Evolutionary conservation across 352 stramenopile species (phyloP), one percentile per base, ranked within the genome.

Genomic region (Halophytophthora polymorphica): DNA sequence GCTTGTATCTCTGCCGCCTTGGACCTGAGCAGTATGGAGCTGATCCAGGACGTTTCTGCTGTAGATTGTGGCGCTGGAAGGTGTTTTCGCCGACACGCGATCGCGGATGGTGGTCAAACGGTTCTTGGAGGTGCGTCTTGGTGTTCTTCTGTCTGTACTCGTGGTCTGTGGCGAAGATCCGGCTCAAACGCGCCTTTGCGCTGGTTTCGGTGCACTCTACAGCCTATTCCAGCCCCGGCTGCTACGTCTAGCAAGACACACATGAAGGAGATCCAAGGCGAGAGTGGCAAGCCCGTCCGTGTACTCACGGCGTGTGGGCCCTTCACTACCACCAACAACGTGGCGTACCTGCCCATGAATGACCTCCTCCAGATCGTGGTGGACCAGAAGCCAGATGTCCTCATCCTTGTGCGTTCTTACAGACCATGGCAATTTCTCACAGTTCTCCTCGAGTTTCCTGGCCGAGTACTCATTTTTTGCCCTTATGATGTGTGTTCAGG

Each of bases 321-420:
- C 4, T 99, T 97, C 69, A 98, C 96, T 2, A 98, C 95, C 4
- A 83, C 70, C 17, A 88, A 95, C 62, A 97, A 97, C 65, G 83
- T 98, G 15, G 70, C 96, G 22, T 99, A 98, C 64, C 64, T 96
- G 35, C 96, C 96, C 11, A 73, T 99, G 40, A 82, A 95, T 37
- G 96, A 99, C 74, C 69, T 98, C 3, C 62, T 99, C 15, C 70
- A 77, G 21, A 70, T 91, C 22, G 68, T 77, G 6, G 75, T 78
- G 7, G 69, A 89, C 52, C 71, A 95, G 23, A 88, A 87, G 48
- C 96, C 96, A 1, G 91, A 99, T 67, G 92, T 98, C 18, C 79
- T 98, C 13, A 72, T 99, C 44, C 66, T 99, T 19, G 83, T 93
- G 65, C 33, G 73, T 56, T 8, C 25, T 10, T 31, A 8, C 25